Percentiles rank a stretch among this genome's conserved stretches.
Conservation (phyloP, 495 filamentous ascomycete genomes). For the Tetracladium marchalianum region DNA sequence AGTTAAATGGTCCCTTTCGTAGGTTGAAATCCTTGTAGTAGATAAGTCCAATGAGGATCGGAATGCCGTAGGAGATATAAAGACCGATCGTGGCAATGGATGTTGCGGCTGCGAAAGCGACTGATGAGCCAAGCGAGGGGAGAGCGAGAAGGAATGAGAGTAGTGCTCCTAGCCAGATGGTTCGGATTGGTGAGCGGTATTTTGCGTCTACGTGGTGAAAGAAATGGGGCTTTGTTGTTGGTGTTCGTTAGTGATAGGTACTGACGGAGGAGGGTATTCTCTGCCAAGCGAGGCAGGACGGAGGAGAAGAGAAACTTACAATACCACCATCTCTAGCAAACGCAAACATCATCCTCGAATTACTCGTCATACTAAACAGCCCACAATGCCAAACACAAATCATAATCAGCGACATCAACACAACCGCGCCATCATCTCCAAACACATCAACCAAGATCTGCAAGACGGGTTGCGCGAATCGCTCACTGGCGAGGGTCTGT, state of each 20-base stretch:
- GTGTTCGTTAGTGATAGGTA: not conserved
- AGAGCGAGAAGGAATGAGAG: conserved; percentile 49
- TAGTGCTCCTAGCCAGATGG: conserved; percentile 46
- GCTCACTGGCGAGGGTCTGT: conserved; percentile 24
- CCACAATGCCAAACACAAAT: conserved; percentile 53
- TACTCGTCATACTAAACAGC: conserved; percentile 47
- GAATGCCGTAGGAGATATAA: conserved; percentile 55
- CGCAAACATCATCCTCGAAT: conserved; percentile 57
- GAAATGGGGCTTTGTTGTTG: conserved; percentile 25
- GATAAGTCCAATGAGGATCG: conserved; percentile 47
- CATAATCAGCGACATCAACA: conserved; percentile 46
- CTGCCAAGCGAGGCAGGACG: too few species aligned
- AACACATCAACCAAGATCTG: conserved; percentile 50
- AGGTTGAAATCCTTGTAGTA: conserved; percentile 32
- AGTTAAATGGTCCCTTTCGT: conserved; percentile 43
- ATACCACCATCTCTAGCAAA: conserved; percentile 45
- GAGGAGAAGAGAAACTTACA: conserved; percentile 23
- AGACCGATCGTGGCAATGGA: conserved; percentile 55
- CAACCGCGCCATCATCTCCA: conserved; percentile 43
- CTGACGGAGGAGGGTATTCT: not conserved
- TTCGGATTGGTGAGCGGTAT: conserved; percentile 41
- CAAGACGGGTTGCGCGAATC: conserved; percentile 41
- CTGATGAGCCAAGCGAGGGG: conserved; percentile 47
- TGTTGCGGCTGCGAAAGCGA: conserved; percentile 52
- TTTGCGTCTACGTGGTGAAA: conserved; percentile 38